Evolutionary conservation across 805 yeast genomes (phyloP), one percentile per base, ranked within the genome.

Genomic region (Wickerhamiella siamensis): DNA sequence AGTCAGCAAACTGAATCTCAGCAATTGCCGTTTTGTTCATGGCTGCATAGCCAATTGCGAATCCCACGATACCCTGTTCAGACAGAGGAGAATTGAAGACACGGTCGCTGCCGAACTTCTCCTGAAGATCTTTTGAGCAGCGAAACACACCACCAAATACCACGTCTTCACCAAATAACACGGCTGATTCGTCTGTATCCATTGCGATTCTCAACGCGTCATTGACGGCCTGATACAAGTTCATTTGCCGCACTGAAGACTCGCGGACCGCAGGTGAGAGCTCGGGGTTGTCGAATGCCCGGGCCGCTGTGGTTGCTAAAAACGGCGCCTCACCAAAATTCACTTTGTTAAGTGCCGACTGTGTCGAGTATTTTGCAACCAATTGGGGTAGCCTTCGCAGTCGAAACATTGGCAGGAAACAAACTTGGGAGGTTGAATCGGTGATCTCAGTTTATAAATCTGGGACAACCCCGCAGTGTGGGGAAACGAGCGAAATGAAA

Each of bases 71-170:
- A 38, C 95, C 96, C 83, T 84, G 87, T 66, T 86, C 96, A 39
- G 94, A 83, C 59, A 86, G 81, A 46, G 96, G 96, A 47, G 94
- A 83, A 65, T 83, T 93, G 52, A 83, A 74, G 44, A 83, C 76
- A 66, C 94, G 72, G 58, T 82, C 77, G 59, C 82, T 84, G 46
- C 94, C 94, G 56, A 82, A 83, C 61, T 84, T 74, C 60, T 84
- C 94, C 57, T 86, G 74, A 47, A 86, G 71, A 27, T 95, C 95
- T 64, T 86, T 76, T 46, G 95, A 77, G 55, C 88, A 77, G 63
- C 88, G 81, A 66, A 86, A 86, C 40, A 95, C 96, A 68, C 96
- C 96, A 53, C 88, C 84, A 64, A 86, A 86, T 31, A 94, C 95
- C 47, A 86, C 95, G 66, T 86, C 96, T 66, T 86, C 95, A 64